phyloP scores from a whole-genome alignment of 345 rosid genomes.

The Rhodamnia rubescens region DNA sequence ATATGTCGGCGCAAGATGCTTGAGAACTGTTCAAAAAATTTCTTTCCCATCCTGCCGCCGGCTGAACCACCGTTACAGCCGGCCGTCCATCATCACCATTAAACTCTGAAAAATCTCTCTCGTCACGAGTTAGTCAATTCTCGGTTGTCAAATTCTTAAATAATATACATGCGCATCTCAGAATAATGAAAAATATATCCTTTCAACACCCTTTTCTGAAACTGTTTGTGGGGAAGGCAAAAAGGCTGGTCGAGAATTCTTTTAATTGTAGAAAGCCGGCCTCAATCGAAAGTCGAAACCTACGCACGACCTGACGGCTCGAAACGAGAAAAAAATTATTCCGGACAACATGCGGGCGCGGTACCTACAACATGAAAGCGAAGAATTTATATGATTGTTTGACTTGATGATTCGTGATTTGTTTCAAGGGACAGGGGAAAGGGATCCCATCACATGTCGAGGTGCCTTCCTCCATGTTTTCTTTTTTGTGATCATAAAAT shows the following conservation, averaged over 20 bases:
- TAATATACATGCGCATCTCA: neutral
- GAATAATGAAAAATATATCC: neutral
- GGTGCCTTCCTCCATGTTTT: neutral
- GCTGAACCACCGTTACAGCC: neutral
- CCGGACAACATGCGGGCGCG: neutral
- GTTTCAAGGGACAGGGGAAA: neutral
- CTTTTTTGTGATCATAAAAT: neutral
- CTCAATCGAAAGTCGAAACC: neutral
- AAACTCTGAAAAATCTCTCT: neutral
- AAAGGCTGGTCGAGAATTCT: neutral
- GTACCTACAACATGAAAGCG: too few species aligned
- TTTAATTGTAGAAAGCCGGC: neutral
- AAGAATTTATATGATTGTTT: neutral
- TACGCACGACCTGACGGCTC: neutral
- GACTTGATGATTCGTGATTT: neutral
- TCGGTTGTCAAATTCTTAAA: neutral
- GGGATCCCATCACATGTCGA: neutral
- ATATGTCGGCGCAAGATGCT: neutral
- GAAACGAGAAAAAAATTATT: neutral
- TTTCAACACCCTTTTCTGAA: neutral
- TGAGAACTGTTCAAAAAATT: neutral
- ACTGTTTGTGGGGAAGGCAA: too few species aligned
- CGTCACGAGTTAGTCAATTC: neutral
- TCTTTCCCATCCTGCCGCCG: neutral
- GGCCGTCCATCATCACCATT: neutral